Conservation (phyloP, 2,329 filamentous ascomycete genomes). For the Rutstroemia sp. region DNA sequence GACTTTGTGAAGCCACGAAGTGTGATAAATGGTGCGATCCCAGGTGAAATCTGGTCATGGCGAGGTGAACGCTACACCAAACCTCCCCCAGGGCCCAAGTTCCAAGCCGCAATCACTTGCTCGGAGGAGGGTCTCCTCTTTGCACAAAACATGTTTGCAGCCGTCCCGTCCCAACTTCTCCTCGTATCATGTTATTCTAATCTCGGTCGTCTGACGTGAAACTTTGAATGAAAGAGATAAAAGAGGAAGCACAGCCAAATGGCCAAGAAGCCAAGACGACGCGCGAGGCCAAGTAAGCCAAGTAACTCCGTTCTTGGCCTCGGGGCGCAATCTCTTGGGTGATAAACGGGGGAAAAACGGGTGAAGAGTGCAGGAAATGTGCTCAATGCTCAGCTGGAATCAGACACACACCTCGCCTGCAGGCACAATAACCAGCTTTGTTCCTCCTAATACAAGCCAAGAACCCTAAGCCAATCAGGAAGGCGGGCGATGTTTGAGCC, state of each 20-base stretch:
- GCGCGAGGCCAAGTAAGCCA: conserved; percentile 2
- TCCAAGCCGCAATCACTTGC: neutral
- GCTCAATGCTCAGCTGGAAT: neutral
- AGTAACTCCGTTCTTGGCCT: conserved; percentile 11
- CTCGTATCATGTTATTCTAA: neutral
- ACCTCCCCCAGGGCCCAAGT: neutral
- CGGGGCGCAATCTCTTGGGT: conserved; percentile 10
- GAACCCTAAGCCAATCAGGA: neutral
- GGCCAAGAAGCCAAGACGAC: conserved; percentile 1
- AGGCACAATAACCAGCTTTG: neutral
- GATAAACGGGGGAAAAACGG: neutral
- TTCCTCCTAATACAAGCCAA: conserved; percentile 2
- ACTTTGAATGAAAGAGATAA: neutral
- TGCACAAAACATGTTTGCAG: neutral
- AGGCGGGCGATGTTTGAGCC: neutral
- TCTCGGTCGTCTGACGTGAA: neutral
- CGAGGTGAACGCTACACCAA: too few relatives aligned
- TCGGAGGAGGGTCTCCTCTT: neutral
- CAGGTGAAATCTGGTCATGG: too few relatives aligned
- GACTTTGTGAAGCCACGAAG: too few relatives aligned
- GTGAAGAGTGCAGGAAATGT: neutral
- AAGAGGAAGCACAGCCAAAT: conserved; percentile 1
- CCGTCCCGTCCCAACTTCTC: neutral
- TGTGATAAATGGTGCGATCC: too few relatives aligned
- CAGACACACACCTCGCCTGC: too few relatives aligned